Conservation (phyloP, 257 asterid genomes). For the Penstemon barbatus region DNA sequence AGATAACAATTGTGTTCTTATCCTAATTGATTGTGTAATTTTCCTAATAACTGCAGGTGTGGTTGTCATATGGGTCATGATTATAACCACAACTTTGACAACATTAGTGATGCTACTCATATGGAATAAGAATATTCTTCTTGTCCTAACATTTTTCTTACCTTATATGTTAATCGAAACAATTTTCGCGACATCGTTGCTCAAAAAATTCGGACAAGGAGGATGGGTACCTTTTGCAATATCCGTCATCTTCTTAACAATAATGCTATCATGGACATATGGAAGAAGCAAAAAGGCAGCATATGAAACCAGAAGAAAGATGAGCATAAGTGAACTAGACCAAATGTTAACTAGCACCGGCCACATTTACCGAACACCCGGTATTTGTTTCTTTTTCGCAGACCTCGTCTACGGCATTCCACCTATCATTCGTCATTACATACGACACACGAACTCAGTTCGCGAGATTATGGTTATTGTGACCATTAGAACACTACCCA, state of each 20-base stretch:
- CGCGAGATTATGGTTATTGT: slow-evolving; percentile 52
- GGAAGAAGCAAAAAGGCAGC: slow-evolving; percentile 49
- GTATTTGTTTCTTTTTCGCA: slow-evolving; percentile 43
- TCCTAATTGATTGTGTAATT: no score
- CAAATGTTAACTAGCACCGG: slow-evolving; percentile 33
- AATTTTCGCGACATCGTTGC: slow-evolving; percentile 54
- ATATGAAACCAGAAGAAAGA: slow-evolving; percentile 49
- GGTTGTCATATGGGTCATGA: slow-evolving; percentile 75
- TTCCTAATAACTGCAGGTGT: slow-evolving; percentile 34
- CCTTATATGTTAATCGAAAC: slow-evolving; percentile 54
- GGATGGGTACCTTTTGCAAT: slow-evolving; percentile 75
- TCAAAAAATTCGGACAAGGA: slow-evolving; percentile 68
- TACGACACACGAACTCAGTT: slow-evolving; percentile 46
- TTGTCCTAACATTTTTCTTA: slow-evolving; percentile 36
- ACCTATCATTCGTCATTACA: slow-evolving; percentile 56
- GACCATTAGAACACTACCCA: slow-evolving; percentile 49
- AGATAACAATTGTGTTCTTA: no score
- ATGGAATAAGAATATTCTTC: slow-evolving; percentile 38
- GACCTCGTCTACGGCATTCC: slow-evolving; percentile 62
- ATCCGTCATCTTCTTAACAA: slow-evolving; percentile 42
- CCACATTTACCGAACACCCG: slow-evolving; percentile 22
- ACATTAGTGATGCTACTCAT: slow-evolving; percentile 56
- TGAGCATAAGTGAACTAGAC: slow-evolving; percentile 45
- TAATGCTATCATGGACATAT: slow-evolving; percentile 64
- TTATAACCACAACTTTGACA: slow-evolving; percentile 56